Conservation (phyloP, 176 grass and related monocot species). For the Musa itinerans region DNA sequence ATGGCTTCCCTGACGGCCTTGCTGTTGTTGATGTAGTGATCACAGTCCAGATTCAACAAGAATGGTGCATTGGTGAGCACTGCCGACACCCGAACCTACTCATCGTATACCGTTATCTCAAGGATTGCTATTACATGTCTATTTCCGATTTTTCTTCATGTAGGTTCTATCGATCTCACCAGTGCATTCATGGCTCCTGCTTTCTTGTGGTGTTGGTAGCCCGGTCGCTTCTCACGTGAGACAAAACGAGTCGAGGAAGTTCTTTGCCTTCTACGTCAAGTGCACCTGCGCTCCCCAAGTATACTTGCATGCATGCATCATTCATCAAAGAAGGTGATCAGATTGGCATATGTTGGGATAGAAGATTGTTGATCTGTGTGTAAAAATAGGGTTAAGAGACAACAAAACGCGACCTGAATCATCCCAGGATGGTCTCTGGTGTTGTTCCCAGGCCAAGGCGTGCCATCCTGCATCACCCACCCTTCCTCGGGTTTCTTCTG, state of each 20-base stretch:
- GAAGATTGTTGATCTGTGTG: no score
- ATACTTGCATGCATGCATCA: slow-evolving; percentile 31
- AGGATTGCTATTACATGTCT: no score
- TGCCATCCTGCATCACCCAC: slow-evolving; percentile 96
- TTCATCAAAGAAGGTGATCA: no score
- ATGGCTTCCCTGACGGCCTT: slow-evolving; percentile 91
- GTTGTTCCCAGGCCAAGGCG: slow-evolving; percentile 93
- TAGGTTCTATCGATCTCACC: slow-evolving; percentile 9
- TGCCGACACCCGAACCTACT: slow-evolving; percentile 57
- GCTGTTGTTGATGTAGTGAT: slow-evolving; percentile 99
- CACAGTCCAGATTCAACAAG: slow-evolving; percentile 91
- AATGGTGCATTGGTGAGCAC: slow-evolving; percentile 92
- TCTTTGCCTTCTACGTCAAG: slow-evolving; percentile 71
- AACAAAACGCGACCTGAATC: slow-evolving; percentile 38
- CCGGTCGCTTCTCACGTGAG: slow-evolving; percentile 66
- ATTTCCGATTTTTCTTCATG: no score
- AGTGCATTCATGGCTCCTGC: slow-evolving; percentile 85
- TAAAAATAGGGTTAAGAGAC: neutral
- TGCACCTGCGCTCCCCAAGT: slow-evolving; percentile 75
- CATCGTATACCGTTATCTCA: no score
- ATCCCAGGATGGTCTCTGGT: slow-evolving; percentile 84
- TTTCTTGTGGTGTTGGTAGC: slow-evolving; percentile 97
- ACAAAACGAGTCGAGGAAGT: slow-evolving; percentile 77
- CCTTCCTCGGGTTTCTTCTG: slow-evolving; percentile 90
- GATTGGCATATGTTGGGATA: no score